Base-by-base conservation (phyloP, 2,329 filamentous ascomycete species). In the Sordariomycetes sp. region DNA sequence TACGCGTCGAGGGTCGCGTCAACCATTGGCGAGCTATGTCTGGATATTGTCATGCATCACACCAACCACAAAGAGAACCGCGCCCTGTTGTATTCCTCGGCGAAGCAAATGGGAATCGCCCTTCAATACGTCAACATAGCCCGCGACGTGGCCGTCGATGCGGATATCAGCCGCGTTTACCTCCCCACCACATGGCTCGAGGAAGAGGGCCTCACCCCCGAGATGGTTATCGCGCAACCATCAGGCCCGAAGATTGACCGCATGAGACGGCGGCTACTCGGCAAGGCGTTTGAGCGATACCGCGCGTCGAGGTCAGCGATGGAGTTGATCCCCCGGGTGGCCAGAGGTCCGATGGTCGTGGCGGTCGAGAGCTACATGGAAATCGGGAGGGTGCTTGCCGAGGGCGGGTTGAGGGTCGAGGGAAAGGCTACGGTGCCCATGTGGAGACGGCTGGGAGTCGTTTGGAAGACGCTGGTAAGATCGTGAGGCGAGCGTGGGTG, bases 121-220 rank as follows among this genome's bases (percentile, higher is more conserved):
- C 58, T 86, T n/a, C 82, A 87, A 47, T 85, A 81, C 45, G 73
- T 84, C 46, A 87, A 86, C 47, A 85, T 87, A 40, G 77, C 80
- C 4, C 75, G 82, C 16, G 82, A 87, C 46, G 76, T 86, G n/a
- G 54, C 60, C 4, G 73, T 75, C 3, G 82, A 86, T 45, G 78
- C 82, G 1, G 56, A 59, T 11, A 73, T 82, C 23, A 66, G 66
- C 2, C 70, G 82, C 6, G 79, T 84, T 6, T 87, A 87, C 48
- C 56, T 86, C 5, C 82, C 82, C 0, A 61, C 63, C 0, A 55
- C 57, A 0, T 86, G 81, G 81, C 59, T 86, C 2, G 59, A 66
- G 25, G 70, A 75, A 34, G 66, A 68, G 34, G 68, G 65, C 2
- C 45, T 82, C 16, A 66, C 61, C 0, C 66, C 73, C 0, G 54